Conservation (phyloP, 768 basidiomycete genomes). For the Punctularia strigosozonata region DNA sequence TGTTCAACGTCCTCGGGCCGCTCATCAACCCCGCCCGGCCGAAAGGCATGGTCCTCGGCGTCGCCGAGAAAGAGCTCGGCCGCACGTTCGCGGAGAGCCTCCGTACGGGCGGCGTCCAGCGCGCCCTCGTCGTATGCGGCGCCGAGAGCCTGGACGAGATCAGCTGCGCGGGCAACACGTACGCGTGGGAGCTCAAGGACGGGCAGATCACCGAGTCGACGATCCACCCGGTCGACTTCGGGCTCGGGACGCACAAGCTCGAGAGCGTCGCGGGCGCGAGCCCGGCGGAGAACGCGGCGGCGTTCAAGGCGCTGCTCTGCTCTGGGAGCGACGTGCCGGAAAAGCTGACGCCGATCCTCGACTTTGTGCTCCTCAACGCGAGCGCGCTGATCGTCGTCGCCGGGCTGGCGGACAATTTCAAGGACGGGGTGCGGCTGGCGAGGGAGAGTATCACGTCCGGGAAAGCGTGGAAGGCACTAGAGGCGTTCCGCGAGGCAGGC, state of each 20-base stretch:
- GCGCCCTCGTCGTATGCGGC: slow-evolving; percentile 90
- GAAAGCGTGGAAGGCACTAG: slow-evolving; percentile 45
- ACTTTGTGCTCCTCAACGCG: slow-evolving; percentile 88
- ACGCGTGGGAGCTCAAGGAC: slow-evolving; percentile 70
- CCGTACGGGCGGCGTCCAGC: slow-evolving; percentile 58
- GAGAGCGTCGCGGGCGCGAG: slow-evolving; percentile 55
- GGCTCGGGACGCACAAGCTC: slow-evolving; percentile 61
- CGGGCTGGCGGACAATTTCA: slow-evolving; percentile 57
- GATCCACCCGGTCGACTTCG: slow-evolving; percentile 68
- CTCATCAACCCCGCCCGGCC: slow-evolving; percentile 87
- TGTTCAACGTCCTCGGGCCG: slow-evolving; percentile 94
- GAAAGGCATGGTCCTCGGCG: slow-evolving; percentile 82
- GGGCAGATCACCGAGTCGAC: slow-evolving; percentile 50
- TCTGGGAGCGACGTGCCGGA: slow-evolving; percentile 45
- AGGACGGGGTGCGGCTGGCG: slow-evolving; percentile 62
- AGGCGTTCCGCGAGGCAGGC: slow-evolving; percentile 36
- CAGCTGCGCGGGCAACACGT: slow-evolving; percentile 84
- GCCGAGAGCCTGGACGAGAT: slow-evolving; percentile 90
- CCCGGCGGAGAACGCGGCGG: slow-evolving; percentile 73
- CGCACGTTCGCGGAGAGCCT: slow-evolving; percentile 70
- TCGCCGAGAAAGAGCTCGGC: slow-evolving; percentile 75
- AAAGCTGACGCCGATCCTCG: slow-evolving; percentile 49
- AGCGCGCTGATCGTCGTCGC: slow-evolving; percentile 81
- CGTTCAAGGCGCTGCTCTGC: slow-evolving; percentile 52
- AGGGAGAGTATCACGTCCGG: slow-evolving; percentile 47